A percentile compares a stretch with the other conserved stretches of the same genome.
Conservation (phyloP, 2,329 filamentous ascomycete genomes). For the Fusarium sp. region DNA sequence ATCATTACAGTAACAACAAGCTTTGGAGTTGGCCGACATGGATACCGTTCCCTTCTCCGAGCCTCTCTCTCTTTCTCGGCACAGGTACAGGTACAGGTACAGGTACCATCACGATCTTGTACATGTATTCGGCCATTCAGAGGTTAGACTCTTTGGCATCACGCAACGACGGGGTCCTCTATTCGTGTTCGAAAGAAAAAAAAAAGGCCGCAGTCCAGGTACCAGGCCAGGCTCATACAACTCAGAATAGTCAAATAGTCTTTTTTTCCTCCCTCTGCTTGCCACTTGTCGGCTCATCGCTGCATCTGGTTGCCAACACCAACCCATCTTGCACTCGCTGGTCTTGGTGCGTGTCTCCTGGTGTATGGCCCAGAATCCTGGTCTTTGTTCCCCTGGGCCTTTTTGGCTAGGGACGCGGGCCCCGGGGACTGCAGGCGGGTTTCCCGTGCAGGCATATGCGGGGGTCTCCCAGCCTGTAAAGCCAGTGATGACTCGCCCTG, state of each 20-base stretch:
- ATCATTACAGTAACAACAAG: conserved; percentile 24
- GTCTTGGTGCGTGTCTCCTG: conserved; percentile 41
- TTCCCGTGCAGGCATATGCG: conserved; percentile 40
- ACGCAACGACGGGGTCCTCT: conserved; percentile 23
- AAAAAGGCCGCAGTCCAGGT: neutral
- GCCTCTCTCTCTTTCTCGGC: neutral
- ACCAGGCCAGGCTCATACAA: neutral
- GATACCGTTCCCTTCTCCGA: neutral
- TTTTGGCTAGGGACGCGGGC: conserved; percentile 34
- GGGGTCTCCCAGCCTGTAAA: conserved; percentile 31
- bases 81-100: neutral
- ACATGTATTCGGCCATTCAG: conserved; percentile 7
- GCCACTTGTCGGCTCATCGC: conserved; percentile 44
- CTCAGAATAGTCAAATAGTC: neutral
- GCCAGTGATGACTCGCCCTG: conserved; percentile 36
- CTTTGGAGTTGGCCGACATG: conserved; percentile 18
- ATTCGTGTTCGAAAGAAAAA: neutral
- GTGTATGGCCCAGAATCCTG: conserved; percentile 41
- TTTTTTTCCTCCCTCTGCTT: conserved; percentile 24
- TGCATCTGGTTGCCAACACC: conserved; percentile 39
- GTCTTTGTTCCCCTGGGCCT: conserved; percentile 24
- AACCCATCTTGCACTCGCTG: conserved; percentile 20
- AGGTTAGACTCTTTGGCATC: neutral
- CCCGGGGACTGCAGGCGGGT: conserved; percentile 38
- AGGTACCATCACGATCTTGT: conserved; percentile 5